A percentile compares a stretch with the other conserved stretches of the same genome.
These are phyloP conservation scores for Lachancea meyersii DNA, from an alignment of 805 yeast species.

Conservation along the genomic window DNA sequence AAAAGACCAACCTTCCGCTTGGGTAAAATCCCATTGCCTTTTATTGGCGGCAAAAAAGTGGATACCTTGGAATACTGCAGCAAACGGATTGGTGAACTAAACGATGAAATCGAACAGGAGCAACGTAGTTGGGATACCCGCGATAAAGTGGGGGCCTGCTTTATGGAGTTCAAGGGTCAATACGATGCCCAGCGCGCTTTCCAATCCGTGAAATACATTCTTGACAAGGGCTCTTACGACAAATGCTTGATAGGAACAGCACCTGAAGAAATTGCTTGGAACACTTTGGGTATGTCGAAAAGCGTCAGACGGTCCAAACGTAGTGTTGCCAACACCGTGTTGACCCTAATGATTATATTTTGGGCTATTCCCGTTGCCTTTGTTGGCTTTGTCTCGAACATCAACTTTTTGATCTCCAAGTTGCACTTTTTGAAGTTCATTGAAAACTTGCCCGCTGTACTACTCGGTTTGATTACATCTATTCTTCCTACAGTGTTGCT, in stretches of 20 bases:
- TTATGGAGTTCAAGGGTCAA: conserved; percentile 76
- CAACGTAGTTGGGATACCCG: conserved; percentile 50
- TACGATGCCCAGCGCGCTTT: conserved; percentile 83
- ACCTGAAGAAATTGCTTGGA: conserved; percentile 86
- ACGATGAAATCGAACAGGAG: conserved; percentile 50
- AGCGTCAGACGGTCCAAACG: conserved; percentile 52
- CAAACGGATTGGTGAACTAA: conserved; percentile 61
- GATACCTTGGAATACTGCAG: conserved; percentile 72
- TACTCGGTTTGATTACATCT: conserved; percentile 83
- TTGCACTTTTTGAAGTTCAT: conserved; percentile 73
- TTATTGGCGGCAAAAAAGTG: conserved; percentile 71
- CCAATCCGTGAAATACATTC: conserved; percentile 65
- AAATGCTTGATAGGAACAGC: conserved; percentile 55
- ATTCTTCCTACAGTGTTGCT: conserved; percentile 77
- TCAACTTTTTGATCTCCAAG: conserved; percentile 62
- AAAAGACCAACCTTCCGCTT: conserved; percentile 82
- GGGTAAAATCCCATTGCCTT: conserved; percentile 39
- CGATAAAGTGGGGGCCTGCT: conserved; percentile 59
- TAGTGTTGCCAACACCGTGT: conserved; percentile 53
- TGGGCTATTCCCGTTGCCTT: conserved; percentile 99
- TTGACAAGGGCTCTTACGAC: conserved; percentile 36
- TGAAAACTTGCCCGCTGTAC: conserved; percentile 57
- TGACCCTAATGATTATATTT: conserved; percentile 66
- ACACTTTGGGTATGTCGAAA: conserved; percentile 55
- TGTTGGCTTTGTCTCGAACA: conserved; percentile 88